phyloP scores from a whole-genome alignment of 441 rosid genomes.

The Biscutella laevigata region DNA sequence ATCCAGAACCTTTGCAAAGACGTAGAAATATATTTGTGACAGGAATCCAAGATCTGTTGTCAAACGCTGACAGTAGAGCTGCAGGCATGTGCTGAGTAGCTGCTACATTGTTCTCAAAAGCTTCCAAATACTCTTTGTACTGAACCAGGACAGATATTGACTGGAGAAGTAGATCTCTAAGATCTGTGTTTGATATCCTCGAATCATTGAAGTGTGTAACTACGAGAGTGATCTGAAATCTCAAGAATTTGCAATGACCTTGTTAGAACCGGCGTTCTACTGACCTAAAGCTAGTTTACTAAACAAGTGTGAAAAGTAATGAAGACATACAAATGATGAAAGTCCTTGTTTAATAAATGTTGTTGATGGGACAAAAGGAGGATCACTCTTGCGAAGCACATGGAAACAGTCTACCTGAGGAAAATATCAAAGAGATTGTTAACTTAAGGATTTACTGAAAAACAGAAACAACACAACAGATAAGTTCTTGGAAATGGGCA shows the following conservation, averaged over 20 bases:
- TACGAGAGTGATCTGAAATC: conserved; percentile 71
- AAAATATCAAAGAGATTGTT: conserved; percentile 4
- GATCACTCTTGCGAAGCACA: conserved; percentile 93
- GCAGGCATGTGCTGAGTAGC: conserved; percentile 74
- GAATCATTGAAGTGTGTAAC: conserved; percentile 87
- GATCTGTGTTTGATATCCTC: conserved; percentile 82
- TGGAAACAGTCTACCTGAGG: conserved; percentile 97
- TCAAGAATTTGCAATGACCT: not conserved
- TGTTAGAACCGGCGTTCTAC: not conserved
- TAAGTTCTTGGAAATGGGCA: not conserved
- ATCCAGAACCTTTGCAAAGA: conserved; percentile 76
- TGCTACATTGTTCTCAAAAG: conserved; percentile 81
- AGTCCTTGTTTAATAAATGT: conserved; percentile 91
- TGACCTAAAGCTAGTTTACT: not conserved
- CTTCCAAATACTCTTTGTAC: conserved; percentile 73
- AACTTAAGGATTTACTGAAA: not conserved
- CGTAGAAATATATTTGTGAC: conserved; percentile 88
- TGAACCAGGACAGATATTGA: conserved; percentile 91
- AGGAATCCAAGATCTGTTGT: conserved; percentile 93
- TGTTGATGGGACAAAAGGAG: conserved; percentile 75
- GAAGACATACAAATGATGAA: conserved; percentile 68
- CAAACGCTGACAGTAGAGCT: conserved; percentile 80
- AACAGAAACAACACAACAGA: not conserved
- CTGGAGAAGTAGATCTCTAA: conserved; percentile 93
- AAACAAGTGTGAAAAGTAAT: conserved; percentile 2